Base-by-base conservation (phyloP, 2,329 filamentous ascomycete genomes). In the Allantophomopsis cytisporea region DNA sequence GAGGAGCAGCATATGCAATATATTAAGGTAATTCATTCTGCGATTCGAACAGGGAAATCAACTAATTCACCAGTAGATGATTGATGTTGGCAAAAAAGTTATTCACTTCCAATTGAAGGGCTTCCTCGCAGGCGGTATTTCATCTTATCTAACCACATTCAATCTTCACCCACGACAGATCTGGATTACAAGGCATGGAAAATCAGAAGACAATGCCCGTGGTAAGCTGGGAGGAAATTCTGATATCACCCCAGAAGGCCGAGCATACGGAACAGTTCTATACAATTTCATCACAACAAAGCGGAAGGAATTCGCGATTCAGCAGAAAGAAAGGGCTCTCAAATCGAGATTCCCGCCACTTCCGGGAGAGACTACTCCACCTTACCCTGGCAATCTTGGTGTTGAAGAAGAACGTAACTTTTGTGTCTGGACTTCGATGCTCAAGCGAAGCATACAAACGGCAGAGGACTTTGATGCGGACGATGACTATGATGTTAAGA, bases 381-480 rank as follows among this genome's bases (percentile, higher is more conserved):
- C 91, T 0, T 96, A 98, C 53, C 91, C 91, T 0, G 85, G 94
- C 55, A 80, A 80, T 49, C 71, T 76, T 45, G 70, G 70, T 37
- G 78, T 80, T 37, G 64, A 78, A 21, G 74, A 82, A 21, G 73
- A 83, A 53, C 94, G 94, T 65, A 86, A 86, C 56, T 96, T 95
- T 56, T 98, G 91, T 58, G 85, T 98, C 13, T 98, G 91, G 91
- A 95, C 89, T 1, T 94, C 85, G 2, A 96, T 96, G 89, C 73
- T 98, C 46, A 81, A 83, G 56, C 83, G 91, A 47, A 87, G 84
- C 43, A 80, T 91, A 38, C 78, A 94, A 54, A 93, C 88, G 1
- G 87, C 83, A 0, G 78, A 91, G 47, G 82, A 83, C 57, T 98
- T 96, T 57, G 83, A 94, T 49, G 70, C 66, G 0, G 91, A 96